Evolutionary conservation across 192 early-diverging fungal species (phyloP).

Genomic region (Backusella tuberculispora): DNA sequence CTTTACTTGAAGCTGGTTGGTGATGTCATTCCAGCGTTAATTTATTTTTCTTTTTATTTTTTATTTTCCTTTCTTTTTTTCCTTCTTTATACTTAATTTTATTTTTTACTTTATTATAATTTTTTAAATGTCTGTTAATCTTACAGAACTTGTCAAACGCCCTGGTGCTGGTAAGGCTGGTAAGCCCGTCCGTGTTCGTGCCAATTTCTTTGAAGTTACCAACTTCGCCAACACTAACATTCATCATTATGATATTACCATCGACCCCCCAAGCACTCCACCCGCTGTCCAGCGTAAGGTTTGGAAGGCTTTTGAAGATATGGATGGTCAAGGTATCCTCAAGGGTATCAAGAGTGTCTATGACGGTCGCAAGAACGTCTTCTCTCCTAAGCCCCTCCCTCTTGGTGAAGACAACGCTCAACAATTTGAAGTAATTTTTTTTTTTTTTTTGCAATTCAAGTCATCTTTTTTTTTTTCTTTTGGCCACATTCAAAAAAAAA

Average conservation of each 20-base stretch:
- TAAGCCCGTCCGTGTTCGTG: slow-evolving; percentile 45
- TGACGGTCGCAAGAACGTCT: slow-evolving; percentile 85
- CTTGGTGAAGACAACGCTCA: slow-evolving; percentile 60
- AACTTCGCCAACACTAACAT: slow-evolving; percentile 66
- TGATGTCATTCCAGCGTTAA: neutral
- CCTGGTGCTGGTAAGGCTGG: slow-evolving; percentile 54
- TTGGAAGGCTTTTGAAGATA: slow-evolving; percentile 66
- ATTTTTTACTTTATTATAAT: neutral
- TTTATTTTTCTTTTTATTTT: neutral
- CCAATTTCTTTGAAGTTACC: slow-evolving; percentile 83
- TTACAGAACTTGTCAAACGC: slow-evolving; percentile 52
- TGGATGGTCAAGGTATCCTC: slow-evolving; percentile 56
- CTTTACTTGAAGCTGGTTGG: neutral
- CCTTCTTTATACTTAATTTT: neutral
- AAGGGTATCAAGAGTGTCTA: slow-evolving; percentile 71
- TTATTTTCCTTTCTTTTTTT: slow-evolving; percentile 21
- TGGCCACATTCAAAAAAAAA: neutral
- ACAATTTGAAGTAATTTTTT: slow-evolving; percentile 58
- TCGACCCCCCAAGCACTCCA: slow-evolving; percentile 64
- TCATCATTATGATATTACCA: slow-evolving; percentile 89
- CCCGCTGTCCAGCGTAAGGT: slow-evolving; percentile 73
- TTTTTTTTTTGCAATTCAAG: too few species aligned
- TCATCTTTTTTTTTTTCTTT: slow-evolving; percentile 61
- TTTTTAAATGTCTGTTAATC: slow-evolving; percentile 21
- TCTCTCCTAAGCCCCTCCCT: slow-evolving; percentile 57